Evolutionary conservation across 768 basidiomycete genomes (phyloP).

Genomic region (Grammothele lineata): DNA sequence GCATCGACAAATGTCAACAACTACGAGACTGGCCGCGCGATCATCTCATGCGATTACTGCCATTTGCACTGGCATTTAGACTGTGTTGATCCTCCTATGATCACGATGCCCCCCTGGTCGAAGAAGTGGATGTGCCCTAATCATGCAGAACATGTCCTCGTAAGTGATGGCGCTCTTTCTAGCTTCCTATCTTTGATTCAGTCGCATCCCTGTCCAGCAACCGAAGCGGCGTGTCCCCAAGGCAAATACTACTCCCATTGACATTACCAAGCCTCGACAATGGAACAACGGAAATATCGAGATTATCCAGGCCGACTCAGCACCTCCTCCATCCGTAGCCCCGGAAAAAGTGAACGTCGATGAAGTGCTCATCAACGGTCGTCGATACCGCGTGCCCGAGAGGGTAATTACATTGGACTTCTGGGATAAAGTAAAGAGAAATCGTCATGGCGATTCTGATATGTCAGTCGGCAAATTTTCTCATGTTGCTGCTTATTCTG

Average conservation of each 20-base stretch:
- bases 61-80: slow-evolving; percentile 95
- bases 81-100: slow-evolving; percentile 88
- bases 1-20: slow-evolving; percentile 30
- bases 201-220: slow-evolving; percentile 45
- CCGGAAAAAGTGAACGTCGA: slow-evolving; percentile 57
- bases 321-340: slow-evolving; percentile 30
- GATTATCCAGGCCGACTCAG: slow-evolving; percentile 65
- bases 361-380: slow-evolving; percentile 83
- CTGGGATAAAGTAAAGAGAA: slow-evolving; percentile 75
- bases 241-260: slow-evolving; percentile 60
- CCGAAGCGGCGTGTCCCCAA: slow-evolving; percentile 79
- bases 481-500: neutral
- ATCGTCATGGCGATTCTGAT: slow-evolving; percentile 29
- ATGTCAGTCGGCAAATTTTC: slow-evolving; percentile 33
- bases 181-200: slow-evolving; percentile 1
- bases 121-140: slow-evolving; percentile 99
- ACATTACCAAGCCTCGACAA: slow-evolving; percentile 67
- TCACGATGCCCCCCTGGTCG: slow-evolving; percentile 77
- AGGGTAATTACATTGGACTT: slow-evolving; percentile 90
- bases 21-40: slow-evolving; percentile 62
- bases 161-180: slow-evolving; percentile 52
- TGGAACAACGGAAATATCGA: slow-evolving; percentile 93
- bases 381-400: slow-evolving; percentile 91
- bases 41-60: slow-evolving; percentile 95
- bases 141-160: slow-evolving; percentile 83